Base-by-base conservation (phyloP, 2,329 filamentous ascomycete species). In the Neonectria sp. region DNA sequence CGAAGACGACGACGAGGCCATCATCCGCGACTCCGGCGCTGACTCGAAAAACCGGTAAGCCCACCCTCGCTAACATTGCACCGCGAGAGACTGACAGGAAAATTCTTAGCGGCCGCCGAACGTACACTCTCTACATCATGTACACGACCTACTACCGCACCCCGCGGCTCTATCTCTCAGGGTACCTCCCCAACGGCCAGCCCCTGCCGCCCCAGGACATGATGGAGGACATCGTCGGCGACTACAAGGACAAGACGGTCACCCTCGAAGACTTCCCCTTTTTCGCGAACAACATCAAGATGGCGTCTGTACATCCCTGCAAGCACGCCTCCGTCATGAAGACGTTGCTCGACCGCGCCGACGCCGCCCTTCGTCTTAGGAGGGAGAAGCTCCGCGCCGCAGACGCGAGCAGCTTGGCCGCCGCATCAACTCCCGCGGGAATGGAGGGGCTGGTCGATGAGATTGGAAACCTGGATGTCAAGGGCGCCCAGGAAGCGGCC, bases 301-400 rank as follows among this genome's bases (percentile, higher is more conserved):
- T 98, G 89, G 96, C 95, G 37, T 96, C 93, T 35, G 93, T 99
- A 15, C 96, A 99, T 78, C 96, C 96, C 4, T 99, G 96, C 89
- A 97, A 96, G 80, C 96, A 99, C 79, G 96, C 96, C 11, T 93
- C 93, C 31, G 96, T 99, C 74, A 99, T 99, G 96, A 99, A 98
- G 84, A 94, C 94, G 25, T 89, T 99, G 5, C 91, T 99, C 45
- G 96, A 98, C 81, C 94, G 96, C 40, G 96, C 96, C 53, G 95
- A 99, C 79, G 94, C 94, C 25, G 95, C 95, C 0, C 87, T 98
- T 60, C 97, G 97, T 80, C 89, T 97, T 60, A 91, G 95, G 25
- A 88, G 94, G 51, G 93, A 95, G 76, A 97, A 95, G 86, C 86
- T 96, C 66, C 91, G 89, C 77, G 85, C 88, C 17, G 82, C 53